Evolutionary conservation across 2,329 filamentous ascomycete species (phyloP).

Genomic region (Alternaria brassicae): DNA sequence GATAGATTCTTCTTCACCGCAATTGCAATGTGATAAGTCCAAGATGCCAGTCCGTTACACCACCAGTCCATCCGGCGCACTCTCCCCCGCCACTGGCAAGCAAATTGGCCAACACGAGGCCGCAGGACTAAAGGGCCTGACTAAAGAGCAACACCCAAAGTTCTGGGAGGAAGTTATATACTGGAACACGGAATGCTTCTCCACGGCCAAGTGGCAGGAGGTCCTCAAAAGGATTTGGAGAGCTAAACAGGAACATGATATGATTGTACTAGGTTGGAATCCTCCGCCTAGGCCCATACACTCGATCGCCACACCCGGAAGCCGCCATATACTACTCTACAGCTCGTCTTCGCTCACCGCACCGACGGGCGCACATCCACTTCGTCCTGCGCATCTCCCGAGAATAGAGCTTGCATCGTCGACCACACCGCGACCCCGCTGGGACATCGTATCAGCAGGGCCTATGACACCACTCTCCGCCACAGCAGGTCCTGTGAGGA

Average conservation of each 20-base stretch:
- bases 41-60: not conserved
- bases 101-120: conserved; percentile 21
- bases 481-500: conserved; percentile 13
- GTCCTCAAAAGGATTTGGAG: conserved; percentile 2
- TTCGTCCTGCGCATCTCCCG: conserved; percentile 6
- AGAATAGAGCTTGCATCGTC: conserved; percentile 1
- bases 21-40: too few species aligned
- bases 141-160: conserved; percentile 12
- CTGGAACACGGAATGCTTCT: conserved; percentile 23
- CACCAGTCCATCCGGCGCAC: not conserved
- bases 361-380: conserved; percentile 5
- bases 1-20: not conserved
- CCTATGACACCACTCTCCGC: conserved; percentile 25
- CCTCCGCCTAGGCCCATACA: not conserved
- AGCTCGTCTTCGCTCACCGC: conserved; percentile 11
- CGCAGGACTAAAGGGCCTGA: conserved; percentile 22
- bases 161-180: conserved; percentile 13
- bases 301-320: not conserved
- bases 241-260: conserved; percentile 9
- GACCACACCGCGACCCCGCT: conserved; percentile 21
- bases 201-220: conserved; percentile 17
- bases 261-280: conserved; percentile 3
- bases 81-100: not conserved
- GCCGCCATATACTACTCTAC: not conserved
- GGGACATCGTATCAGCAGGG: conserved; percentile 19